Base-by-base conservation (phyloP, 768 basidiomycete genomes). In the Calocybe gangraenosa region DNA sequence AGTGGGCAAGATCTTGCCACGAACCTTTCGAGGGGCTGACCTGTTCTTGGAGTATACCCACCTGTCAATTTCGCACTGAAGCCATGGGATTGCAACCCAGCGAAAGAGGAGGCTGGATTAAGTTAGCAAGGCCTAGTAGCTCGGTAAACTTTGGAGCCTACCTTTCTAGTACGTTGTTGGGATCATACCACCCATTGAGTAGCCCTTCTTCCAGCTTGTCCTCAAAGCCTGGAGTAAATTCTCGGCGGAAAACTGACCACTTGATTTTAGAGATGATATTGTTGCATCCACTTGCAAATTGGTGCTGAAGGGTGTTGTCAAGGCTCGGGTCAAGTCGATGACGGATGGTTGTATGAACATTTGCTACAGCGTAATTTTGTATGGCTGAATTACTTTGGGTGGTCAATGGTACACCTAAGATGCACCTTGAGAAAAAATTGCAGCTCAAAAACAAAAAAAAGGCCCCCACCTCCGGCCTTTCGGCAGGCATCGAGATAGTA, bases 231-330 rank as follows among this genome's bases (percentile, higher is more conserved):
- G 64, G 68, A 0, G 64, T 55, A 36, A 65, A 75, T 0, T 53
- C 48, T 0, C 55, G 45, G 0, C 59, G 58, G 0, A 71, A 40
- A 7, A 61, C 54, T 0, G 66, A 66, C 71, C 73, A 75, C 0
- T 48, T 48, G 4, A 67, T 66, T 40, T 75, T 67, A 0, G 66
- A 63, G 50, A 62, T 65, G 9, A 73, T 56, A 49, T 75, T 73
- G 2, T 58, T 59, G 21, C 66, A 61, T 2, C 44, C 37, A 0
- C 48, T 49, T 58, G 62, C 67, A 55, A 65, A 73, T 0, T 57
- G 47, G 44, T 75, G 69, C 35, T 73, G 71, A 0, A 70, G 43
- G 2, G 63, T 67, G 0, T 57, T 65, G 0, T 6, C 1, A 0
- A 73, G 46, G 47, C 0, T 25, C 0, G 66, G 61, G 34, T 74